phyloP scores from a whole-genome alignment of 1,284 basidiomycete genomes.

The Ceratobasidium sp. region DNA sequence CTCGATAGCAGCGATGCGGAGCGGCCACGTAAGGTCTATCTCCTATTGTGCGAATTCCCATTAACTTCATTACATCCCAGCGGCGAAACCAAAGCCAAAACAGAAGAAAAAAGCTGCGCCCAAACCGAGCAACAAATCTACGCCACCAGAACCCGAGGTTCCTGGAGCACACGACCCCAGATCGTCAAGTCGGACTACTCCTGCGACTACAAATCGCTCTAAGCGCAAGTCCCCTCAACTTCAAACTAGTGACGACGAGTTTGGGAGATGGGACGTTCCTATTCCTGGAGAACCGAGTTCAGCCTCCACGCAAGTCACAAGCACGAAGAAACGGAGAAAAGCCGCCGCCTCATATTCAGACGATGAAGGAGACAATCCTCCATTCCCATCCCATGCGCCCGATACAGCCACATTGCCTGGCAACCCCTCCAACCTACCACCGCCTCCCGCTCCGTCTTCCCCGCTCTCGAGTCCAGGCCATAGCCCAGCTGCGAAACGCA shows the following conservation, averaged over 20 bases:
- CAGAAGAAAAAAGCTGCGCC: constrained; percentile 31
- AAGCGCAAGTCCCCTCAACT: constrained; percentile 29
- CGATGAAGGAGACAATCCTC: background rate
- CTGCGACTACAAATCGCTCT: background rate
- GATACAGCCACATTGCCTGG: background rate
- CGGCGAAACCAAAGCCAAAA: constrained; percentile 32
- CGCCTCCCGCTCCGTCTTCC: constrained; percentile 4
- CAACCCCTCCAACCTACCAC: background rate
- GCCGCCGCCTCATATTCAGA: constrained; percentile 1
- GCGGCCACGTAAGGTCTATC: constrained; percentile 6
- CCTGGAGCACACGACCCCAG: background rate
- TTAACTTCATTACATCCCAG: background rate
- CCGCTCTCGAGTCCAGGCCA: constrained; percentile 33
- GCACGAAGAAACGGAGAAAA: constrained; percentile 30
- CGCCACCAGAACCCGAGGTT: background rate
- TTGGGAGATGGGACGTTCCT: constrained; percentile 34
- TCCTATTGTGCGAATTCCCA: background rate
- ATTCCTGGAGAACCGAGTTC: constrained; percentile 18
- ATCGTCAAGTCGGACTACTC: background rate
- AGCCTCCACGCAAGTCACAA: background rate
- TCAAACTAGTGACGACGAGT: constrained; percentile 27
- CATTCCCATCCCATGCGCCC: constrained; percentile 1
- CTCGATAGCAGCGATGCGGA: constrained; percentile 35
- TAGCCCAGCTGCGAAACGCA: constrained; percentile 37
- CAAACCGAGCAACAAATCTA: background rate